A percentile compares a stretch with the other conserved stretches of the same genome.
Evolutionary conservation across 2,329 filamentous ascomycete genomes (phyloP).

Genomic region (Fusarium tjaetaba): DNA sequence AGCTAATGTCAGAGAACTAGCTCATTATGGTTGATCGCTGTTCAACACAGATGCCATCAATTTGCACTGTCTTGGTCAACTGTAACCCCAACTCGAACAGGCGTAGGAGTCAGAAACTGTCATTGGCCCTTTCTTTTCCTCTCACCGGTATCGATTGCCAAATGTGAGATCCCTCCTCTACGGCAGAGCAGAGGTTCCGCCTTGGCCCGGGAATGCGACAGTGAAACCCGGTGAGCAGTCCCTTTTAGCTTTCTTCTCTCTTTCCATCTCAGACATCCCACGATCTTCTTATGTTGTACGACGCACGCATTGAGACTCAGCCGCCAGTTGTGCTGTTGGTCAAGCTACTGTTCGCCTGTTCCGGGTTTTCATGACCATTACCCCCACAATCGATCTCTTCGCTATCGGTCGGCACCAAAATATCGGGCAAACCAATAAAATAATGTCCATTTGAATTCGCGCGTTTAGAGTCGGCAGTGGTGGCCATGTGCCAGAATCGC

Average conservation of each 20-base stretch:
- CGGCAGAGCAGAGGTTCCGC: not conserved
- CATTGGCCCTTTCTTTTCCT: not conserved
- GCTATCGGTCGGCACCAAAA: conserved; percentile 4
- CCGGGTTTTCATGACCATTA: not conserved
- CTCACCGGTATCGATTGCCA: not conserved
- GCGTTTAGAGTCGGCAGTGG: not conserved
- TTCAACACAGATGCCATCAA: conserved; percentile 1
- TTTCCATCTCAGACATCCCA: not conserved
- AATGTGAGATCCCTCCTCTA: not conserved
- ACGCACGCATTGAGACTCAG: not conserved
- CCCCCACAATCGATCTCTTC: conserved; percentile 16
- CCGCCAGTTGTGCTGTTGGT: not conserved
- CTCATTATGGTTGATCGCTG: conserved; percentile 25
- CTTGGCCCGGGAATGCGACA: not conserved
- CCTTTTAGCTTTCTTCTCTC: conserved; percentile 20
- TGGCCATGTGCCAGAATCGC: not conserved
- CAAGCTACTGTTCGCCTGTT: conserved; percentile 16
- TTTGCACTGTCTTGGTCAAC: conserved; percentile 15
- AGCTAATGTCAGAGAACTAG: not conserved
- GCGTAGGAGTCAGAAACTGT: not conserved
- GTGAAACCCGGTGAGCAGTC: not conserved
- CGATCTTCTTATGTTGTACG: not conserved
- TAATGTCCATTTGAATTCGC: not conserved
- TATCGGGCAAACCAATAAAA: conserved; percentile 11
- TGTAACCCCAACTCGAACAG: conserved; percentile 10